Base-by-base conservation (phyloP, 1,284 basidiomycete genomes). In the Clitocybe nebularis region DNA sequence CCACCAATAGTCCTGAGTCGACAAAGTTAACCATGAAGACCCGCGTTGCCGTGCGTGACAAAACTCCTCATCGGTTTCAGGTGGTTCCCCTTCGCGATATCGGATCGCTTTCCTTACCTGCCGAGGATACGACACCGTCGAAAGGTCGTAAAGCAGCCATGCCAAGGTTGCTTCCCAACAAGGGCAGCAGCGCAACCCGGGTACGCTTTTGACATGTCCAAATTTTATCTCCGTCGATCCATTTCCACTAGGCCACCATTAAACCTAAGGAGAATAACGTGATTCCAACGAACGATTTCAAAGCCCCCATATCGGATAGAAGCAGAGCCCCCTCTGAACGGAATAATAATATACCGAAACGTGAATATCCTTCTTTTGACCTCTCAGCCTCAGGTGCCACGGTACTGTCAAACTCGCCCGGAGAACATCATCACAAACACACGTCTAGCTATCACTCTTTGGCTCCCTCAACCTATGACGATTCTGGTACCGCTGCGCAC, bases 21-120 rank as follows among this genome's bases (percentile, higher is more conserved):
- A 46, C 50, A 37, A 36, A 43, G 17, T 29, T 66, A 26, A 67
- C 56, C 36, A 71, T 69, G 68, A 66, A 64, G 53, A 69, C 69
- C 13, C 63, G 66, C n/a, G 56, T 72, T 22, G 64, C 68, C 22
- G 62, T 69, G 23, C 66, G 66, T 11, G 67, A 71, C 43, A 61
- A 61, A 43, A 63, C 55, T 9, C 64, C 68, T 17, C 68, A 71
- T 45, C 59, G 64, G 13, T 70, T 71, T 42, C 67, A 69, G 46
- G 54, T 69, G n/a, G 54, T 69, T 20, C 62, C 67, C 9, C 58
- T 69, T 20, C 62, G 62, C 41, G 66, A 71, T 50, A 45, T 36
- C 24, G 30, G 32, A 13, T 36, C 36, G 7, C 33, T 32, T 3
- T 13, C 29, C 19, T 16, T 32, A 4, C 29, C 29, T 13, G 5